Base-by-base conservation (phyloP, 2,329 filamentous ascomycete genomes). In the Thelonectria olida region DNA sequence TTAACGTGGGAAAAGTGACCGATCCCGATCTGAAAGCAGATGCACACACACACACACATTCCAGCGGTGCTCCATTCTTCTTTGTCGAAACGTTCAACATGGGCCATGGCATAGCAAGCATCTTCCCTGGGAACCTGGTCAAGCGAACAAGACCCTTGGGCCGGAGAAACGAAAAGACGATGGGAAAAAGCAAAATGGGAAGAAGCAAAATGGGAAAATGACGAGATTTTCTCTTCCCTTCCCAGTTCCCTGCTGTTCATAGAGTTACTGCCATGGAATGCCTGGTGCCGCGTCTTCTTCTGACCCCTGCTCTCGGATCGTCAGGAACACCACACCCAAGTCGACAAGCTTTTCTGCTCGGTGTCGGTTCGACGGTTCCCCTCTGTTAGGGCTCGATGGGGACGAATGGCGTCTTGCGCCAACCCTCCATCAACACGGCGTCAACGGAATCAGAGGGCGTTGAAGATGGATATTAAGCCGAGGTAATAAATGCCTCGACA, bases 281-380 rank as follows among this genome's bases (percentile, higher is more conserved):
- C n/a, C n/a, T n/a, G n/a, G n/a, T n/a, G n/a, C n/a, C n/a, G n/a
- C n/a, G n/a, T n/a, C n/a, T n/a, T n/a, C 55, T 38, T 48, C 42
- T 19, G 31, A 67, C 62, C 69, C 66, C 61, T 63, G 69, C 64
- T 60, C 64, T 59, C 23, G 54, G 69, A 72, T 72, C 69, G 64
- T 68, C 69, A 71, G 69, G 69, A 70, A 71, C 69, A 62, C 54
- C 58, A 53, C 65, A 68, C 67, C 28, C 41, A 45, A 5, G 3
- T n/a, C 7, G 8, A 8, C 67, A 68, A 61, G 54, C 54, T 50
- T 53, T 53, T 61, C 48, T 54, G 52, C 47, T 48, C 36, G n/a
- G n/a, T n/a, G n/a, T n/a, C 52, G 49, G 47, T 51, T 54, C 41
- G 39, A 27, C 22, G 48, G 31, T 34, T 58, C 59, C 41, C 45